Base-by-base conservation (phyloP, 1,139 yeast species). In the Yamadazyma trypodendri region DNA sequence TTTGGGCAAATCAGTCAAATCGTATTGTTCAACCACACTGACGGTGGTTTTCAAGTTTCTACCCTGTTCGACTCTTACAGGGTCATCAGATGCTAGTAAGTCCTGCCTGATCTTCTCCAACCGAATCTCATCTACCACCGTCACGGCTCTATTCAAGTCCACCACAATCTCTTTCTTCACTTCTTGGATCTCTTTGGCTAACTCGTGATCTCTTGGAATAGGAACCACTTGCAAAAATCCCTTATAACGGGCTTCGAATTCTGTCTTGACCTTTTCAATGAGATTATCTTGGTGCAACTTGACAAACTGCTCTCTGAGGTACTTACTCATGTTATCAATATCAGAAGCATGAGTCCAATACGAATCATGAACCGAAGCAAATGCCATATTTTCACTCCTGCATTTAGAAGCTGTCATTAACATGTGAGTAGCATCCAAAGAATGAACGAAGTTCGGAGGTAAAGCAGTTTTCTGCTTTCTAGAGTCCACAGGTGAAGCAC, bases 281-380 rank as follows among this genome's bases (percentile, higher is more conserved):
- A 90, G 68, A 59, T 89, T 82, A 21, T 76, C 80, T 42, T 76
- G 76, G 59, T 92, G 97, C 42, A 92, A 68, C 34, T 74, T 66
- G 44, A 92, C 84, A 61, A 92, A 92, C 42, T 87, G 81, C 30
- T 84, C 81, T 55, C 99, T 78, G 45, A 92, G 68, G 34, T 75
- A 67, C n/a, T 52, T 54, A 58, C 83, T 88, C 94, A 92, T 84
- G 6, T 52, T 56, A 46, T 81, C 84, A 24, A 92, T 80, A 56
- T 87, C 94, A 29, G 79, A 68, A 1, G 98, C 97, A 60, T 94
- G 98, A 0, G 98, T 89, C 99, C 99, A 92, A 59, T 87, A 92
- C 1, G 97, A 90, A 60, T 92, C 99, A 61, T 92, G 99, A 24
- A 92, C 99, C 0, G 97, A 83, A 0, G 98, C 97, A 70, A 94